Evolutionary conservation across 2,329 filamentous ascomycete genomes (phyloP).

Genomic region (Leptodontidium sp.): DNA sequence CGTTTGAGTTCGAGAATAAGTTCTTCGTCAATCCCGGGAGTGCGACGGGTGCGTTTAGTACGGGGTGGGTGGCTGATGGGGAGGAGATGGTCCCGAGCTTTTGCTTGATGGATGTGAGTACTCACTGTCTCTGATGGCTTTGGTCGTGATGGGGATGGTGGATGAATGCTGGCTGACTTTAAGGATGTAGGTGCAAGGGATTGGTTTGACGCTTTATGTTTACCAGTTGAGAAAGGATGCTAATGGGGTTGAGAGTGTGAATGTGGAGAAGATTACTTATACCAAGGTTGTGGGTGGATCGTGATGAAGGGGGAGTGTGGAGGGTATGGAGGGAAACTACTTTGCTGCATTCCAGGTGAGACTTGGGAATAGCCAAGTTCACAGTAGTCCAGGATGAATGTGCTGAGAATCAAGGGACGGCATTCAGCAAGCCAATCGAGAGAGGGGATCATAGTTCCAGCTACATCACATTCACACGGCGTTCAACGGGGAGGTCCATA

Average conservation of each 20-base stretch:
- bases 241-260: conserved; percentile 79
- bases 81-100: conserved; percentile 89
- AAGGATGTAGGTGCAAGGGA: conserved; percentile 82
- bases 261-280: conserved; percentile 87
- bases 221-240: conserved; percentile 84
- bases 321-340: background rate
- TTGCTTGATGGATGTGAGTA: conserved; percentile 95
- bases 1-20: conserved; percentile 78
- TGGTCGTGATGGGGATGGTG: background rate
- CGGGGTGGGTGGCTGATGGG: conserved; percentile 63
- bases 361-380: background rate
- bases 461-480: conserved; percentile 20
- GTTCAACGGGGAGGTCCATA: conserved; percentile 9
- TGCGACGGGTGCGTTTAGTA: conserved; percentile 69
- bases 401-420: background rate
- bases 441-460: background rate
- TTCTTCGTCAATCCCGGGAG: conserved; percentile 76
- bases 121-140: background rate
- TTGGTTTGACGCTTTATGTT: conserved; percentile 94
- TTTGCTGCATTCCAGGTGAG: too few species aligned
- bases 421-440: background rate
- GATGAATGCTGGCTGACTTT: conserved; percentile 37
- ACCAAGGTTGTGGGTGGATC: conserved; percentile 68
- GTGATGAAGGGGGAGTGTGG: conserved; percentile 32
- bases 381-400: background rate